These are phyloP conservation scores for Fusarium torulosum DNA, from an alignment of 2,329 filamentous ascomycete genomes.

Conservation along the genomic window DNA sequence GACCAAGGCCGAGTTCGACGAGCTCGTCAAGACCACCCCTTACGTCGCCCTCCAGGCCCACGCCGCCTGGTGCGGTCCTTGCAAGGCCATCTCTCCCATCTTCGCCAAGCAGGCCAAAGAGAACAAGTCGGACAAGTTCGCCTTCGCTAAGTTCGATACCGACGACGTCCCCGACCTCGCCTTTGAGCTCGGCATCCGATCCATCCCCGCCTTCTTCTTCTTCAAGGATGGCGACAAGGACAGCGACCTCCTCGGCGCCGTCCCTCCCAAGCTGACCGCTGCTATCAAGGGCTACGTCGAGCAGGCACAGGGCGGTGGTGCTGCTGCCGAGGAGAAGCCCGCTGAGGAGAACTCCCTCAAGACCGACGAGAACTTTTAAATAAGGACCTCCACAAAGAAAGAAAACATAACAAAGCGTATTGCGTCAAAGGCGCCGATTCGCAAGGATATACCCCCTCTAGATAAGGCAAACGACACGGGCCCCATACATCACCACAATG, in stretches of 20 bases:
- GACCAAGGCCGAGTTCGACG: constrained; percentile 61
- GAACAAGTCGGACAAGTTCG: constrained; percentile 56
- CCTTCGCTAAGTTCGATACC: constrained; percentile 71
- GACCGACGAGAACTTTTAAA: constrained; percentile 41
- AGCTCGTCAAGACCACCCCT: constrained; percentile 61
- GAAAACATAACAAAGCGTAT: constrained; percentile 10
- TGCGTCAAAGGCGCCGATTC: constrained; percentile 25
- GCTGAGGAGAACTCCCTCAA: constrained; percentile 32
- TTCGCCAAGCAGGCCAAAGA: constrained; percentile 62
- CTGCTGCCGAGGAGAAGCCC: constrained; percentile 25
- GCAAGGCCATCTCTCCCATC: constrained; percentile 69
- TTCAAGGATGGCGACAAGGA: constrained; percentile 66
- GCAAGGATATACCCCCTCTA: constrained; percentile 42
- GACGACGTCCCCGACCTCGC: constrained; percentile 66
- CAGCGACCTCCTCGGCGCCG: constrained; percentile 59
- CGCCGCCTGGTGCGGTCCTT: constrained; percentile 72
- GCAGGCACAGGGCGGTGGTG: constrained; percentile 44
- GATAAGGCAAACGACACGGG: constrained; percentile 20
- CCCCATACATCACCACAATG: constrained; percentile 20
- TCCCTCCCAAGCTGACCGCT: constrained; percentile 52
- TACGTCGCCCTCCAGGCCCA: constrained; percentile 70
- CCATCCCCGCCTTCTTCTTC: constrained; percentile 72
- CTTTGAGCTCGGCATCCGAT: constrained; percentile 62
- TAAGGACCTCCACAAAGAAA: not conserved
- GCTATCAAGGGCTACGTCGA: constrained; percentile 42